Conservation (phyloP, 768 basidiomycete genomes). For the Lentinula aciculospora region DNA sequence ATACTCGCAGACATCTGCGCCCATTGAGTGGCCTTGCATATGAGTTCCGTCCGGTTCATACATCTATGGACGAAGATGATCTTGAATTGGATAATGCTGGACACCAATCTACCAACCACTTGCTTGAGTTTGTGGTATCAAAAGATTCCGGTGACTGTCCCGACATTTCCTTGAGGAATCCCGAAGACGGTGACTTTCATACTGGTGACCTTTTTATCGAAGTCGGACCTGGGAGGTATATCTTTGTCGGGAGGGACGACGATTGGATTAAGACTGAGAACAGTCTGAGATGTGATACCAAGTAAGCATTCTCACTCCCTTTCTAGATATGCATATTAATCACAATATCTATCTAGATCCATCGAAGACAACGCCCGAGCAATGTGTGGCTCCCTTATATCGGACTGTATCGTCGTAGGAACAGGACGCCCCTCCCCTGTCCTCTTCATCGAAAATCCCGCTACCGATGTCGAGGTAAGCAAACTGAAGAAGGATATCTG, state of each 20-base stretch:
- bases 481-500: slow-evolving; percentile 68
- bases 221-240: slow-evolving; percentile 47
- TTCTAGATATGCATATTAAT: neutral
- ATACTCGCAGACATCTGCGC: slow-evolving; percentile 48
- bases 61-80: slow-evolving; percentile 17
- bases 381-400: slow-evolving; percentile 59
- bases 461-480: slow-evolving; percentile 40
- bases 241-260: slow-evolving; percentile 69
- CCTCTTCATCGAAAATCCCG: slow-evolving; percentile 64
- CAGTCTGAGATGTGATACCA: slow-evolving; percentile 74
- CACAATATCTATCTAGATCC: slow-evolving; percentile 32
- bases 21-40: slow-evolving; percentile 62
- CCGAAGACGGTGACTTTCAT: slow-evolving; percentile 64
- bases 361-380: slow-evolving; percentile 74
- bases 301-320: slow-evolving; percentile 27
- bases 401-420: slow-evolving; percentile 74
- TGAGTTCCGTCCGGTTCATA: slow-evolving; percentile 53
- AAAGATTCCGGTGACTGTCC: slow-evolving; percentile 68
- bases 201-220: slow-evolving; percentile 78
- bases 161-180: slow-evolving; percentile 44
- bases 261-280: slow-evolving; percentile 86
- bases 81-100: slow-evolving; percentile 22
- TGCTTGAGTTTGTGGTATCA: slow-evolving; percentile 69
- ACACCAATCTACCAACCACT: slow-evolving; percentile 47
- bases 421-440: slow-evolving; percentile 74